Evolutionary conservation across 108 stramenopile genomes (phyloP).

Genomic region (Skeletonema marinoi): DNA sequence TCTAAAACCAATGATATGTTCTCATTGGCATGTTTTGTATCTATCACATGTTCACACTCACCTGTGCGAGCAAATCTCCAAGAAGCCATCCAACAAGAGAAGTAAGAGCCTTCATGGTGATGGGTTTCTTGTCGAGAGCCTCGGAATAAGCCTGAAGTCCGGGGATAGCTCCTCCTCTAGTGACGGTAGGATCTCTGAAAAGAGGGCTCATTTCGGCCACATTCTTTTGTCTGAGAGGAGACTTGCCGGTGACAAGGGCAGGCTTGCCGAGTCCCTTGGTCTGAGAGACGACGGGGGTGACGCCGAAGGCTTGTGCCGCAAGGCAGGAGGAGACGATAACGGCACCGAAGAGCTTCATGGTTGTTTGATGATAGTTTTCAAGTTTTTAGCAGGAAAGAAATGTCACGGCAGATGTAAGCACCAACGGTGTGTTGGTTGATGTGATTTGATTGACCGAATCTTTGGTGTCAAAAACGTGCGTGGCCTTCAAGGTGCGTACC

Average conservation of each 20-base stretch:
- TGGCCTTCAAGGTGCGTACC: neutral
- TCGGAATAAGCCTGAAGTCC: conserved; percentile 93
- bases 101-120: conserved; percentile 94
- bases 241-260: conserved; percentile 32
- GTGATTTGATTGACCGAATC: neutral
- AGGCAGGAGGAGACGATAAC: conserved; percentile 75
- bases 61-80: conserved; percentile 97
- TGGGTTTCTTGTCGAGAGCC: conserved; percentile 90
- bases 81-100: conserved; percentile 95
- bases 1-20: conserved; percentile 1
- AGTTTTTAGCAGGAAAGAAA: neutral
- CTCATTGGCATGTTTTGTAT: neutral
- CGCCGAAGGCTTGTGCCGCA: conserved; percentile 75
- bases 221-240: conserved; percentile 62
- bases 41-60: conserved; percentile 33
- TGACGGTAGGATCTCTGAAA: conserved; percentile 74
- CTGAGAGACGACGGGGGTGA: conserved; percentile 51
- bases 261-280: conserved; percentile 50
- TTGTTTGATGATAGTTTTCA: conserved; percentile 8
- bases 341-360: conserved; percentile 82
- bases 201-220: conserved; percentile 59
- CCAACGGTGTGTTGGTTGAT: neutral
- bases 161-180: conserved; percentile 90
- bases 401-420: neutral
- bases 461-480: neutral